phyloP scores from a whole-genome alignment of 768 basidiomycete species.

The Mycena amicta region DNA sequence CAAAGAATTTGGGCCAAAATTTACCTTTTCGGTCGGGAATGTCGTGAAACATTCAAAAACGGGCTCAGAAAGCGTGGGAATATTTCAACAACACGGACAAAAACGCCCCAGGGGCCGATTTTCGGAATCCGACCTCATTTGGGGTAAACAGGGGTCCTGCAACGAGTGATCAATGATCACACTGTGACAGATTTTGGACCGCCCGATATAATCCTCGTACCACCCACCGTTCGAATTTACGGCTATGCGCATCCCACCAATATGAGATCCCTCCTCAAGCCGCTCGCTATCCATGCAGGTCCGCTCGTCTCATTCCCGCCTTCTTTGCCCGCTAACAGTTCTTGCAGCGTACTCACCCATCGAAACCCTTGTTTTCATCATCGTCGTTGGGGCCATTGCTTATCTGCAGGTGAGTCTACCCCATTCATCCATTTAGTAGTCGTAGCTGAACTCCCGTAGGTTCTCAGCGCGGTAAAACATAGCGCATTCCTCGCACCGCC shows the following conservation, averaged over 20 bases:
- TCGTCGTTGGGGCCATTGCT: conserved; percentile 85
- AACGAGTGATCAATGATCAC: too few species aligned
- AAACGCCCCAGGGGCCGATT: too few species aligned
- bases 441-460: conserved; percentile 19
- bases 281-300: conserved; percentile 65
- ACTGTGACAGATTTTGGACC: too few species aligned
- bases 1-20: too few species aligned
- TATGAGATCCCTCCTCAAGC: conserved; percentile 64
- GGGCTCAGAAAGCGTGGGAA: too few species aligned
- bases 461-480: conserved; percentile 88
- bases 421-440: neutral
- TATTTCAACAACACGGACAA: too few species aligned
- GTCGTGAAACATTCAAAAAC: too few species aligned
- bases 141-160: too few species aligned
- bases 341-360: conserved; percentile 66
- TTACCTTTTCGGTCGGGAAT: neutral
- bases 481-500: conserved; percentile 75
- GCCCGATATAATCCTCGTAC: neutral
- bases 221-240: neutral
- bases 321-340: neutral
- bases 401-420: conserved; percentile 68
- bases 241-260: conserved; percentile 1
- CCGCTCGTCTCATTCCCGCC: neutral
- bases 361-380: conserved; percentile 90
- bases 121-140: too few species aligned